A percentile compares a stretch with the other conserved stretches of the same genome.
phyloP scores from a whole-genome alignment of 2,329 filamentous ascomycete genomes.

The Arachnomyces sp. region DNA sequence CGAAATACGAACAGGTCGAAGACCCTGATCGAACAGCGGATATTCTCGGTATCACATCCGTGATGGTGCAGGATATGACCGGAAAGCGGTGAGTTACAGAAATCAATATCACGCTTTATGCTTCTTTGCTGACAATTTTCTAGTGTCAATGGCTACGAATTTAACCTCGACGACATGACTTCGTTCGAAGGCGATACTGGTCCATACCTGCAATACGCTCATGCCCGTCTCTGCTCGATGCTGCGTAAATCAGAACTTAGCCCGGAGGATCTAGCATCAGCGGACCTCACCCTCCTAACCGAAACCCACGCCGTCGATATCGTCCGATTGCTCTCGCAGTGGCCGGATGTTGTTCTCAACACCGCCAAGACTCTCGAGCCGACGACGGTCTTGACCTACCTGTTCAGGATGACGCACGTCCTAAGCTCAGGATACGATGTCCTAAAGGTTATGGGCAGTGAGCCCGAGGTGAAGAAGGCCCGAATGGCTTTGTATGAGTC shows the following conservation, averaged over 20 bases:
- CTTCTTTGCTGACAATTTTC: conserved; percentile 37
- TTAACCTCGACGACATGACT: conserved; percentile 59
- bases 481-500: conserved; percentile 56
- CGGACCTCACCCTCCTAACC: conserved; percentile 54
- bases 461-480: conserved; percentile 51
- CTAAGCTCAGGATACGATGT: conserved; percentile 57
- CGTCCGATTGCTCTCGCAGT: conserved; percentile 54
- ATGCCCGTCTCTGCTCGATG: conserved; percentile 53
- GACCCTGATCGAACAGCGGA: conserved; percentile 77
- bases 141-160: conserved; percentile 57
- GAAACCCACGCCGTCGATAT: conserved; percentile 57
- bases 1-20: conserved; percentile 84
- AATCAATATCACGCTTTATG: neutral
- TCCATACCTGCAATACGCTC: conserved; percentile 58
- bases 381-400: conserved; percentile 57
- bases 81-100: conserved; percentile 68
- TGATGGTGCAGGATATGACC: conserved; percentile 98
- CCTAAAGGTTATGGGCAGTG: conserved; percentile 54
- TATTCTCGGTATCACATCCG: conserved; percentile 81
- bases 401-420: conserved; percentile 60
- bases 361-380: conserved; percentile 62
- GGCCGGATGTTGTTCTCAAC: conserved; percentile 57
- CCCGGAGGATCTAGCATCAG: conserved; percentile 42
- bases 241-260: conserved; percentile 48
- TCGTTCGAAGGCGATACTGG: conserved; percentile 61